Base-by-base conservation (phyloP, 1,284 basidiomycete species). In the Puccinia horiana region DNA sequence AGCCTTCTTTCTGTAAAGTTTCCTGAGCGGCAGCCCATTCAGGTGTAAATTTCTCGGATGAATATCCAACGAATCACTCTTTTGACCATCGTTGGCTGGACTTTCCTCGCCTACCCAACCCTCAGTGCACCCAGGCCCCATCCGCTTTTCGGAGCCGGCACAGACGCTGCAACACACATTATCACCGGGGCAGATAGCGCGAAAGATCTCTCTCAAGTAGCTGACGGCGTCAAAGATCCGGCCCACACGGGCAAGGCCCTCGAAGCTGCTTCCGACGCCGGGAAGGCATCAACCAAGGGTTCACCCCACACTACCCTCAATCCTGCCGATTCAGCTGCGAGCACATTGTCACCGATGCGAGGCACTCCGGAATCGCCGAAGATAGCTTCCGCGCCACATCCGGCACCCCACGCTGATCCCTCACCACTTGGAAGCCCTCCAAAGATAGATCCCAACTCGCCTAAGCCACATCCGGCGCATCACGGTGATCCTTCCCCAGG, bases 51-150 rank as follows among this genome's bases (percentile, higher is more conserved):
- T 63, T 14, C 11, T 37, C 12, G 35, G 20, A 63, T 63, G 61
- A 63, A 63, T 3, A 37, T 37, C 61, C 35, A 63, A 29, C 61
- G 35, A 35, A 3, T 63, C 61, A 37, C 61, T 35, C 29, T 63
- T 37, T 63, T 20, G 23, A 6, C 61, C 35, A 37, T 63, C 11
- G 2, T 37, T 35, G 61, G 61, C 61, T 63, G 61, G 29, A 8
- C 16, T 35, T 63, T 63, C 26, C 12, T 63, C 14, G 29, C 61
- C 29, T 37, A 63, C 61, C 29, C 61, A 14, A 63, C 37, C 61
- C 32, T 63, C 61, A 63, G 32, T 63, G 61, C 61, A 63, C 61
- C 61, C 35, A 16, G 61, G 61, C 61, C 61, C 32, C 11, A 54
- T 5, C 52, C 52, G 14, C 52, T n/a, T n/a, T 54, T 54, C 23